A percentile compares a stretch with the other conserved stretches of the same genome.
Evolutionary conservation across 352 stramenopile species (phyloP).

Genomic region (Globisporangium okanoganense): DNA sequence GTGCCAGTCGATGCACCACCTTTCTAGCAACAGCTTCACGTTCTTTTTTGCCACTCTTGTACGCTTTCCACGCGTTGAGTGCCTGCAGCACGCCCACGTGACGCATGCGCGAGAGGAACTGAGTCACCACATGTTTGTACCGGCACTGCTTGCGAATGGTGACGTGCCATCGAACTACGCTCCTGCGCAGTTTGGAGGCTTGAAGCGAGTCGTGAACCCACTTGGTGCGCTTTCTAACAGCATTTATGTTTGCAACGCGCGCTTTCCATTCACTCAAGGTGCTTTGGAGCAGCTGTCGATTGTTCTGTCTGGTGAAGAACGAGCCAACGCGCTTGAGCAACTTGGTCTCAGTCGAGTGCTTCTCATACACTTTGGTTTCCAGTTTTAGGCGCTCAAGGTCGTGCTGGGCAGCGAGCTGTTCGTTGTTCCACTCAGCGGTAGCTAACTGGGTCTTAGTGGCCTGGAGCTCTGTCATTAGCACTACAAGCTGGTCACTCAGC

Average conservation of each 20-base stretch:
- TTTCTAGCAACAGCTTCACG: constrained; percentile 22
- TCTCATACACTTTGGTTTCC: neutral
- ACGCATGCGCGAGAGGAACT: constrained; percentile 22
- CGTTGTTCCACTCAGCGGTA: constrained; percentile 4
- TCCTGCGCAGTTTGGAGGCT: neutral
- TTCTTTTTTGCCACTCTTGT: constrained; percentile 6
- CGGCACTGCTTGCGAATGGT: neutral
- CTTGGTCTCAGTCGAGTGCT: constrained; percentile 13
- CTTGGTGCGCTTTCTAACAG: constrained; percentile 8
- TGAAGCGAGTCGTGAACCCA: neutral
- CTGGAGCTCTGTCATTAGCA: neutral
- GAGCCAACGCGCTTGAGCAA: constrained; percentile 27
- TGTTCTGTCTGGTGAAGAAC: constrained; percentile 32
- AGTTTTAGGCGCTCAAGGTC: neutral
- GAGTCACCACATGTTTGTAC: neutral
- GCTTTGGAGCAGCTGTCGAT: constrained; percentile 21
- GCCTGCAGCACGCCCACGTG: constrained; percentile 34
- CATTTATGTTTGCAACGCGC: neutral
- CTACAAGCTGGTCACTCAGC: neutral
- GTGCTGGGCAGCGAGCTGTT: neutral
- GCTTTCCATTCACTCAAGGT: constrained; percentile 9
- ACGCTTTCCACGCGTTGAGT: constrained; percentile 52
- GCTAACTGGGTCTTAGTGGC: neutral
- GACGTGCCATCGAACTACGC: constrained; percentile 7
- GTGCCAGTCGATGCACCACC: constrained; percentile 30